Evolutionary conservation across 495 filamentous ascomycete genomes (phyloP).

Genomic region (Penicillium canescens): DNA sequence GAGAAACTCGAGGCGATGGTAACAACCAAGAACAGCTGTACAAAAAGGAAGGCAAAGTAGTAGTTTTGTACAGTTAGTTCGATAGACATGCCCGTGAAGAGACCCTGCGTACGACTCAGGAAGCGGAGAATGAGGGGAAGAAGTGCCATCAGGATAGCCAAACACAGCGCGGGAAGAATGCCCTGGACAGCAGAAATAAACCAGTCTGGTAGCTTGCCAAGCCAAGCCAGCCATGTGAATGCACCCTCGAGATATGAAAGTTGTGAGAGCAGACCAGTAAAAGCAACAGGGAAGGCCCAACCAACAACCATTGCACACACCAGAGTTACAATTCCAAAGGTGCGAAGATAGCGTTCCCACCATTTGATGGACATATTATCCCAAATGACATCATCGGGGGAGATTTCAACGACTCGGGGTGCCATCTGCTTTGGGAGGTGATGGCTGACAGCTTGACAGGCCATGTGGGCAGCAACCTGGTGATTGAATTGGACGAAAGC

Average conservation of each 20-base stretch:
- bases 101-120: constrained; percentile 72
- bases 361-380: constrained; percentile 96
- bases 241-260: constrained; percentile 64
- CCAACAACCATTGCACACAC: constrained; percentile 79
- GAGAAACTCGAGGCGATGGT: constrained; percentile 80
- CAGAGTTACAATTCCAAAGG: constrained; percentile 60
- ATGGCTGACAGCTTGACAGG: constrained; percentile 88
- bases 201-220: constrained; percentile 60
- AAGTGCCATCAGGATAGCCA: constrained; percentile 77
- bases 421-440: constrained; percentile 94
- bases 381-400: constrained; percentile 93
- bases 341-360: constrained; percentile 87
- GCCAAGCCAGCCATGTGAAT: constrained; percentile 70
- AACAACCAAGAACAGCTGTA: constrained; percentile 92
- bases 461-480: constrained; percentile 97
- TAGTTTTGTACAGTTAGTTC: constrained; percentile 85
- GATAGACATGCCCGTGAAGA: constrained; percentile 77
- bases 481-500: constrained; percentile 99
- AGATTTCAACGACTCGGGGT: constrained; percentile 88
- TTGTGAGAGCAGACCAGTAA: constrained; percentile 80
- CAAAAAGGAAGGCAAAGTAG: constrained; percentile 93
- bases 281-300: constrained; percentile 90
- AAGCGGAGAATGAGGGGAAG: constrained; percentile 78
- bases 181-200: constrained; percentile 77
- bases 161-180: constrained; percentile 76